Base-by-base conservation (phyloP, 805 yeast species). In the Saturnispora halmiae region DNA sequence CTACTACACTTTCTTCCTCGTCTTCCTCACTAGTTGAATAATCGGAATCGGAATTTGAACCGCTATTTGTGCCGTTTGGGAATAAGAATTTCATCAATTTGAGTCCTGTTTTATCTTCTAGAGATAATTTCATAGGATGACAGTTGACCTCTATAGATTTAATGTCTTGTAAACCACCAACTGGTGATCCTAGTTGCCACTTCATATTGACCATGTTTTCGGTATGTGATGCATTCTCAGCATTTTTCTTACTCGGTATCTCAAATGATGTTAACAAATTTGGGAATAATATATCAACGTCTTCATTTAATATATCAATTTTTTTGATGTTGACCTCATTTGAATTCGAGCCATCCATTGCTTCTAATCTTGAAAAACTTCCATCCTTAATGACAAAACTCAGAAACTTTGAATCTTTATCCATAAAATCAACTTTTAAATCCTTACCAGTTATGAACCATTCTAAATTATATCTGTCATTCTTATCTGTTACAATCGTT, bases 91-190 rank as follows among this genome's bases (percentile, higher is more conserved):
- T 63, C 52, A 81, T 65, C 20, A 88, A 55, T 49, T 70, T 72
- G 30, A 70, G 71, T 1, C 87, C 80, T 0, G 88, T 75, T 1
- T 63, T 65, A 47, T 81, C 82, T 46, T 88, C 96, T 29, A 90
- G 56, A 47, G 79, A 82, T 3, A 90, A 51, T 45, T 74, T 75
- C 46, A 88, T 51, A 1, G 95, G 95, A 39, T 72, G 69, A 14
- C 85, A 57, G 2, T 62, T 58, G 15, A 84, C 65, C 28, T 73
- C 73, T 19, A 85, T 78, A 38, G 70, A 64, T 44, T 76, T 77
- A 61, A 88, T 67, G 19, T 88, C 78, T n/a, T 82, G 73, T 38
- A 88, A 86, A 9, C 97, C 97, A 25, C 96, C 97, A 42, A 90
- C 81, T 0, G 94, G 86, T 41, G 73, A 75, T 39, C 81, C 73